phyloP scores from a whole-genome alignment of 768 basidiomycete genomes.

The Rhizopogon rudus region DNA sequence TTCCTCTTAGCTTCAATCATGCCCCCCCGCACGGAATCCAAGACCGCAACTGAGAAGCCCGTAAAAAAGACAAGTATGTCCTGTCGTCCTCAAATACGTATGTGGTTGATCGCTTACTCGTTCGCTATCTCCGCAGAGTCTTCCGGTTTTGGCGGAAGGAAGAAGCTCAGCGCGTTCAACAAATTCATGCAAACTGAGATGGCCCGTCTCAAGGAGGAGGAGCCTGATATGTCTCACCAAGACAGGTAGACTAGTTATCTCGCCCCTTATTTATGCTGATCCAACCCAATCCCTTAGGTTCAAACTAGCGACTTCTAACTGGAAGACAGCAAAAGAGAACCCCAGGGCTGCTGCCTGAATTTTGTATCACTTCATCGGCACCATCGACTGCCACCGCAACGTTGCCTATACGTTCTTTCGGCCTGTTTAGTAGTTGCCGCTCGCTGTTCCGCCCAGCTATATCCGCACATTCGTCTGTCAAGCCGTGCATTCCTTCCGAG shows the following conservation, averaged over 20 bases:
- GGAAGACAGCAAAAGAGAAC: constrained; percentile 73
- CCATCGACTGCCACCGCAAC: constrained; percentile 1
- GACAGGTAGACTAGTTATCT: constrained; percentile 49
- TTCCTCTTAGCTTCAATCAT: constrained; percentile 24
- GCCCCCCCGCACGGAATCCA: constrained; percentile 39
- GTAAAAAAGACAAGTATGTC: constrained; percentile 51
- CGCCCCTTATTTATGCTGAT: not conserved
- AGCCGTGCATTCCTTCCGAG: constrained; percentile 8
- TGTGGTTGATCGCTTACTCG: constrained; percentile 13
- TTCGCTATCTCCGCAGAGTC: constrained; percentile 41
- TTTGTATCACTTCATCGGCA: constrained; percentile 1
- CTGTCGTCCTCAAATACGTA: constrained; percentile 10
- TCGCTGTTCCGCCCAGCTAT: not conserved
- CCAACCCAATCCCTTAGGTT: constrained; percentile 38
- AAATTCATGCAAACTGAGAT: constrained; percentile 80
- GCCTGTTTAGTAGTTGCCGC: not conserved
- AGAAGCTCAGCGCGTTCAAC: constrained; percentile 68
- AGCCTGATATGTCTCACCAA: constrained; percentile 68
- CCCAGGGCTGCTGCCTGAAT: constrained; percentile 35
- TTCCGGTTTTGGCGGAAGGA: constrained; percentile 45
- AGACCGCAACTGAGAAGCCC: constrained; percentile 40
- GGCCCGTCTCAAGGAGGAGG: constrained; percentile 70
- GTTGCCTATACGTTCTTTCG: constrained; percentile 6
- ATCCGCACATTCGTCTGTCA: constrained; percentile 12
- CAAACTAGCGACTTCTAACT: constrained; percentile 70